Evolutionary conservation across 1,284 basidiomycete genomes (phyloP), one percentile per base, ranked within the genome.

Genomic region (Malassezia slooffiae): DNA sequence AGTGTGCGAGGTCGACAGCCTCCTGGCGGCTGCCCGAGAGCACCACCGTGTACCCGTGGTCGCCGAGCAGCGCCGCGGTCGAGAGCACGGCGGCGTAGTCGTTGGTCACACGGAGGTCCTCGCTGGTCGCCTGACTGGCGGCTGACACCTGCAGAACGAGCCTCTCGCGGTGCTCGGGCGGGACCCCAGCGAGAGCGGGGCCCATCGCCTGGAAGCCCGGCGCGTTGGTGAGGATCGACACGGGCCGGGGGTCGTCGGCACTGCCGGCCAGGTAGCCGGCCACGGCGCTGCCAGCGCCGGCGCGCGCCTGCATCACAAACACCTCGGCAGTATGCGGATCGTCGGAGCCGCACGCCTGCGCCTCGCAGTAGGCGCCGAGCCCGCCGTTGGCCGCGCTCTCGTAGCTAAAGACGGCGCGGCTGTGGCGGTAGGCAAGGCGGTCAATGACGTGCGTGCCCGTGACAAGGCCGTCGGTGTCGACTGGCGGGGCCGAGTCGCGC

Each of bases 251-350:
- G 21, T 47, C 47, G n/a, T 51, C 55, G 19, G 53, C 52, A 9
- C 41, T 46, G 41, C 49, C 52, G 29, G 57, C 43, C 22, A 69
- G 48, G 50, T 62, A 69, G 39, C 66, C 66, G 10, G 57, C 51
- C 43, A 69, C 58, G 41, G 65, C 61, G 38, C 43, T 56, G 31
- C 55, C 64, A 17, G 66, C 97, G 29, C 91, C 93, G 3, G 88
- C 43, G 22, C 65, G 60, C 30, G 64, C 63, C 57, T 69, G 66
- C 62, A 69, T 61, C 45, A 55, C 45, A 45, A 60, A 59, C 40
- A 69, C 66, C 37, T 54, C 48, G 35, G 62, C 52, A 15, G 47
- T 42, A 42, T 47, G 51, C 52, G 48, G 54, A 23, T 55, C 55
- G 35, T 55, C 41, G 24, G 36, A 24, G 13, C 40, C 35, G 19